These are phyloP conservation scores for Aspergillus terreus DNA, from an alignment of 2,329 filamentous ascomycete genomes.

Conservation along the genomic window DNA sequence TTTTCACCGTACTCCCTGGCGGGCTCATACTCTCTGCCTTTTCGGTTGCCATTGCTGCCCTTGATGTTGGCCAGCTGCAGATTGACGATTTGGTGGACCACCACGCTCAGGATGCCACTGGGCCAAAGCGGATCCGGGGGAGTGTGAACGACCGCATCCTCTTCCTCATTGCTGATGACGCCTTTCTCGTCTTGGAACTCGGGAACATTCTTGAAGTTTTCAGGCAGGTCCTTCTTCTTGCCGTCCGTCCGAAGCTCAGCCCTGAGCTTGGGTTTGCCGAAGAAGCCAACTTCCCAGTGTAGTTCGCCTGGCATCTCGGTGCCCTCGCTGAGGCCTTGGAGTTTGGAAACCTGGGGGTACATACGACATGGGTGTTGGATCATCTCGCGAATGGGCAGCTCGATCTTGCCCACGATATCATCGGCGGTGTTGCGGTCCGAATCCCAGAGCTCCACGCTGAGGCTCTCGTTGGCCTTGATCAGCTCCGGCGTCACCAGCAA, in stretches of 20 bases:
- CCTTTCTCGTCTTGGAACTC: conserved; percentile 88
- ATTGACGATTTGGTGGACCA: conserved; percentile 93
- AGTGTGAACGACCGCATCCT: conserved; percentile 83
- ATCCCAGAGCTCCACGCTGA: conserved; percentile 94
- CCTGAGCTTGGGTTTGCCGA: conserved; percentile 84
- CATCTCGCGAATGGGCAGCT: conserved; percentile 89
- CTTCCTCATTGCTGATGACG: conserved; percentile 64
- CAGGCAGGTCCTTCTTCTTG: conserved; percentile 72
- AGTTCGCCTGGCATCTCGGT: conserved; percentile 89
- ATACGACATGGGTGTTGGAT: conserved; percentile 91
- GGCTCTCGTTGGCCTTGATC: conserved; percentile 88
- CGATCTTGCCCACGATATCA: conserved; percentile 91
- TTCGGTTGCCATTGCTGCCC: conserved; percentile 69
- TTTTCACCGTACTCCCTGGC: conserved; percentile 80
- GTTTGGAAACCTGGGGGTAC: conserved; percentile 81
- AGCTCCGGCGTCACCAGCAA: conserved; percentile 83
- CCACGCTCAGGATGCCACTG: conserved; percentile 77
- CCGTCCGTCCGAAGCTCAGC: conserved; percentile 81
- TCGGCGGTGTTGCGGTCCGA: conserved; percentile 89
- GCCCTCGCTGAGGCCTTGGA: conserved; percentile 77
- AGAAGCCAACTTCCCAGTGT: conserved; percentile 95
- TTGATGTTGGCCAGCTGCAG: conserved; percentile 89
- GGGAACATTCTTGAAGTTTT: conserved; percentile 67
- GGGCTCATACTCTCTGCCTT: conserved; percentile 83
- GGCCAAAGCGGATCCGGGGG: conserved; percentile 97